Evolutionary conservation across 108 stramenopile species (phyloP).

Genomic region (Chaetoceros muelleri): DNA sequence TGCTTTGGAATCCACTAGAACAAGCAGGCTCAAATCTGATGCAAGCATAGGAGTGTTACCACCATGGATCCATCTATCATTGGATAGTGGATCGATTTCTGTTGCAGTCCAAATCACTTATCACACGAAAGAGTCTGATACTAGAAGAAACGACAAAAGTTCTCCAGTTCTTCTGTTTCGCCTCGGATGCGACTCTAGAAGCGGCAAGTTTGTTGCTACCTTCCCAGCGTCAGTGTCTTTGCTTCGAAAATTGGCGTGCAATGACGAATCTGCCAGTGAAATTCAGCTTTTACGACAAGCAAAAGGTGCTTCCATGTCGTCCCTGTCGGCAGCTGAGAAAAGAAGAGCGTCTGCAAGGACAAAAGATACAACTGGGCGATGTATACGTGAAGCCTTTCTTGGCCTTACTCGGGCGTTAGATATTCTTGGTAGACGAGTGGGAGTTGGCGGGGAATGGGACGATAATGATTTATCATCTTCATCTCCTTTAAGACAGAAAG

Average conservation of each 20-base stretch:
- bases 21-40: too few relatives aligned
- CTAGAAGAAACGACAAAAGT: background rate
- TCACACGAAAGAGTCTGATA: slow-evolving; percentile 2
- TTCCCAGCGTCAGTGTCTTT: slow-evolving; percentile 51
- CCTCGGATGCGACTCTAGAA: slow-evolving; percentile 66
- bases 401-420: slow-evolving; percentile 70
- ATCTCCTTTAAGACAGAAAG: slow-evolving; percentile 48
- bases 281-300: slow-evolving; percentile 48
- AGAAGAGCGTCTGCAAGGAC: slow-evolving; percentile 19
- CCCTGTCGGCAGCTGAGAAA: slow-evolving; percentile 10
- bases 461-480: slow-evolving; percentile 47
- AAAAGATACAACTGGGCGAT: slow-evolving; percentile 40
- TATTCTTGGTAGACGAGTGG: slow-evolving; percentile 67
- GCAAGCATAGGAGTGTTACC: too few relatives aligned
- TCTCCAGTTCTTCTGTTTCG: slow-evolving; percentile 59
- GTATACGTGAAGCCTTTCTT: slow-evolving; percentile 69
- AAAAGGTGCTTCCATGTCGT: slow-evolving; percentile 16
- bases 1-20: slow-evolving; percentile 27
- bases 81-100: slow-evolving; percentile 64
- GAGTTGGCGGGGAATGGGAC: slow-evolving; percentile 77
- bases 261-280: slow-evolving; percentile 56
- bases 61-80: slow-evolving; percentile 57
- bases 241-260: slow-evolving; percentile 58
- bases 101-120: slow-evolving; percentile 60
- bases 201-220: slow-evolving; percentile 55